These are phyloP conservation scores for Zea luxurians DNA, from an alignment of 176 grass and related monocot genomes.

Conservation along the genomic window DNA sequence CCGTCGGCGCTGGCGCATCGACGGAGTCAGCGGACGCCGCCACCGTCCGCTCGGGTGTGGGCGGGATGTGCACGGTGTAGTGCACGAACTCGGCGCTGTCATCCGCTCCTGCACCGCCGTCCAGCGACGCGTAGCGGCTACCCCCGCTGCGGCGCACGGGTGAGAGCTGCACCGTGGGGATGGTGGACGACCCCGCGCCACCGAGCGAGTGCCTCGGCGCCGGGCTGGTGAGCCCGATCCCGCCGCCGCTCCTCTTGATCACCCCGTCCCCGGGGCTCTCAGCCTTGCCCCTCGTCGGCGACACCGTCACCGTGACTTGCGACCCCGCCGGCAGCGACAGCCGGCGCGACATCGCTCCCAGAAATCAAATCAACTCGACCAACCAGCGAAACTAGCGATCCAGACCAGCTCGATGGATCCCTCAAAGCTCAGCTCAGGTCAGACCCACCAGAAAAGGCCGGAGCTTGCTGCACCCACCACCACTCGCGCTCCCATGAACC, in stretches of 20 bases:
- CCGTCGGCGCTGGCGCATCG: background rate
- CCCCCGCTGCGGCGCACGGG: conserved; percentile 41
- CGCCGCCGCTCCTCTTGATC: conserved; percentile 44
- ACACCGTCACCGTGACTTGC: conserved; percentile 48
- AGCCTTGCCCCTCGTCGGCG: conserved; percentile 31
- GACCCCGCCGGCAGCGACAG: conserved; percentile 50
- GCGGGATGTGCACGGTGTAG: conserved; percentile 95
- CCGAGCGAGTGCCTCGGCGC: conserved; percentile 70
- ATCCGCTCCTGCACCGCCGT: background rate
- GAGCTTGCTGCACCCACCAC: background rate
- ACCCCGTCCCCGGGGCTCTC: conserved; percentile 27
- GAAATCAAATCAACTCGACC: background rate
- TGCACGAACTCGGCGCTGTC: conserved; percentile 69
- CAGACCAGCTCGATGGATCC: background rate
- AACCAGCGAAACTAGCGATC: background rate
- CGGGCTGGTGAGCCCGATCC: conserved; percentile 62
- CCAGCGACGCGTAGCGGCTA: conserved; percentile 53
- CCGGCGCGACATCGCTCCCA: conserved; percentile 45
- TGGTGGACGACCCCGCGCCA: conserved; percentile 21
- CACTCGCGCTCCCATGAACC: background rate
- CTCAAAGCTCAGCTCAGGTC: conserved; percentile 6
- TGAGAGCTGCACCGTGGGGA: conserved; percentile 46
- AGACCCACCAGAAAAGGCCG: background rate
- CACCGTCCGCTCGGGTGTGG: conserved; percentile 61
- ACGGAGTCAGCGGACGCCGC: background rate